A percentile compares a stretch with the other conserved stretches of the same genome.
Conservation (phyloP, 345 rosid genomes). For the Populus euphratica region DNA sequence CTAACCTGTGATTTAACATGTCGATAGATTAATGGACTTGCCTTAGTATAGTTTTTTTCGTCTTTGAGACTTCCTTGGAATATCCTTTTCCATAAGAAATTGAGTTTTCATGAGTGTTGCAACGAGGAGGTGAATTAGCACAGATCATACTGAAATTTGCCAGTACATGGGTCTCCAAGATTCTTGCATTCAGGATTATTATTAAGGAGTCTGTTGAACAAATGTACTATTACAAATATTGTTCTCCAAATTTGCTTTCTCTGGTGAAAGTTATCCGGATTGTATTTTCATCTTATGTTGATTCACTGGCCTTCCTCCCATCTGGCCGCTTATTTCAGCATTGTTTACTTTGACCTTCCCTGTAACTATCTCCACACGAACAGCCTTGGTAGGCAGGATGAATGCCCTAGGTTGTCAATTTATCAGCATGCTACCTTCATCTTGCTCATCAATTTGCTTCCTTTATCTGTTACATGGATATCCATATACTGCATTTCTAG, state of each 20-base stretch:
- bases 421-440: background rate
- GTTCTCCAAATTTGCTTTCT: background rate
- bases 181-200: background rate
- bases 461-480: background rate
- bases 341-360: background rate
- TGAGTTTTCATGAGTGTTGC: background rate
- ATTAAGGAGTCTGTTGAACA: background rate
- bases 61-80: background rate
- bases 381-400: background rate
- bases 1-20: background rate
- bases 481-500: background rate
- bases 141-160: background rate
- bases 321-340: background rate
- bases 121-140: background rate
- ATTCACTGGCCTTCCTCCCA: background rate
- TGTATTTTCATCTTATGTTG: background rate
- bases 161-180: background rate
- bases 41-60: background rate
- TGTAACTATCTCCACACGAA: background rate
- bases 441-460: background rate
- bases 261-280: background rate
- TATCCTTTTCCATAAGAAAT: background rate
- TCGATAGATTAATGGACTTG: background rate
- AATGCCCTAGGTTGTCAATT: background rate
- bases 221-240: background rate